Percentiles rank a stretch among this genome's conserved stretches.
These are phyloP conservation scores for Diutina neorugosa DNA, from an alignment of 1,139 yeast genomes.

Conservation along the genomic window DNA sequence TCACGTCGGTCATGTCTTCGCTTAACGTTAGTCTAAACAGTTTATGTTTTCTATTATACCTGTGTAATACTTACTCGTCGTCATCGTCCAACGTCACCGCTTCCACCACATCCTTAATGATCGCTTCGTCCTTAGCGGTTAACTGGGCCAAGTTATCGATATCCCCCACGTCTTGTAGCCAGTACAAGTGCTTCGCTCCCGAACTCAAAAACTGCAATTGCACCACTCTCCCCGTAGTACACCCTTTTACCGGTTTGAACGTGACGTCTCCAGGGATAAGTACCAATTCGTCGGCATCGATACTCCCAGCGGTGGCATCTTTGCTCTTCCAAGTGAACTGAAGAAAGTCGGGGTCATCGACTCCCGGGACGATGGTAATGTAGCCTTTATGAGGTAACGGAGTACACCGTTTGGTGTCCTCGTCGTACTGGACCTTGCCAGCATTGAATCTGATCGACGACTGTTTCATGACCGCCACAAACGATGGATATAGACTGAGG, in stretches of 20 bases:
- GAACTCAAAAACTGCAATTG: conserved; percentile 73
- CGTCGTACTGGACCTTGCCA: conserved; percentile 70
- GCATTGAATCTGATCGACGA: conserved; percentile 48
- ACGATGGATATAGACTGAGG: no score
- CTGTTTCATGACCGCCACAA: not conserved
- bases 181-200: conserved; percentile 74
- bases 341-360: conserved; percentile 39
- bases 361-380: conserved; percentile 48
- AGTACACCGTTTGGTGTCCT: conserved; percentile 55
- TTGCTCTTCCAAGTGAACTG: conserved; percentile 35
- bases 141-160: conserved; percentile 43
- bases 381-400: conserved; percentile 73
- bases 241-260: conserved; percentile 63
- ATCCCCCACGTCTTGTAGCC: conserved; percentile 82
- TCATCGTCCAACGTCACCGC: conserved; percentile 32
- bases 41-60: not conserved
- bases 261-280: conserved; percentile 90
- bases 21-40: not conserved
- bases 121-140: conserved; percentile 48
- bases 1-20: not conserved
- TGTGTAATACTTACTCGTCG: conserved; percentile 32
- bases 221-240: conserved; percentile 76
- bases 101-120: conserved; percentile 40
- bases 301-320: conserved; percentile 17
- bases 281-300: conserved; percentile 56